A percentile compares a stretch with the other conserved stretches of the same genome.
Evolutionary conservation across 2,329 filamentous ascomycete genomes (phyloP).

Genomic region (Arthrobotrys pseudoclavata): DNA sequence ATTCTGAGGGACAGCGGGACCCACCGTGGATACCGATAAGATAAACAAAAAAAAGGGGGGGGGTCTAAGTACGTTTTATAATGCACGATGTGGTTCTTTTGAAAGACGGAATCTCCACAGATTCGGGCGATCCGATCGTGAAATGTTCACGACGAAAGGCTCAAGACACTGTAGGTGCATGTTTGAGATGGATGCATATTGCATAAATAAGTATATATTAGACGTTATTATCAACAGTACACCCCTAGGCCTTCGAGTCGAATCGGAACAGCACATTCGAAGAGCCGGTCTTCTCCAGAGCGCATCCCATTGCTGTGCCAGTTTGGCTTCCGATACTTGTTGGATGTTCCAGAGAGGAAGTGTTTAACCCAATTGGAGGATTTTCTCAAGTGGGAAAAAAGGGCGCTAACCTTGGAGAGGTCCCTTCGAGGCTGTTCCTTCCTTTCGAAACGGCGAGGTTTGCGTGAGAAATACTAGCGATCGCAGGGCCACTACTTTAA

Average conservation of each 20-base stretch:
- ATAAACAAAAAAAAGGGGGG: not conserved
- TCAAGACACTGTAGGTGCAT: not conserved
- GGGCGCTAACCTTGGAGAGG: constrained; percentile 16
- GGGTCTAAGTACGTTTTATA: not conserved
- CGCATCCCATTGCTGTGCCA: not conserved
- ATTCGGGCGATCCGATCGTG: constrained; percentile 16
- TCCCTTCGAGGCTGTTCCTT: constrained; percentile 45
- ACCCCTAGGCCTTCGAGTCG: not conserved
- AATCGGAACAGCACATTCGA: not conserved
- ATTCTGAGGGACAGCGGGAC: not conserved
- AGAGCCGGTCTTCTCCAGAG: not conserved
- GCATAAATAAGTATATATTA: too few relatives aligned
- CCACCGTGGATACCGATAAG: constrained; percentile 7
- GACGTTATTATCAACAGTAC: too few relatives aligned
- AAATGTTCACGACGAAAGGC: not conserved
- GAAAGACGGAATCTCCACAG: not conserved
- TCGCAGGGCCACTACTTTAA: not conserved
- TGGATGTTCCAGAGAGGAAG: constrained; percentile 29
- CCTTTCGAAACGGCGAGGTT: constrained; percentile 15
- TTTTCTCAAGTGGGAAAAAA: constrained; percentile 29
- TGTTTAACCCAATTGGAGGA: constrained; percentile 24
- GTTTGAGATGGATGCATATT: not conserved
- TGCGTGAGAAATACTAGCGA: constrained; percentile 5
- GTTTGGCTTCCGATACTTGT: not conserved
- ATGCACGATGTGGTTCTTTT: not conserved